phyloP scores from a whole-genome alignment of 176 grass and related monocot species.

The Ensete glaucum region DNA sequence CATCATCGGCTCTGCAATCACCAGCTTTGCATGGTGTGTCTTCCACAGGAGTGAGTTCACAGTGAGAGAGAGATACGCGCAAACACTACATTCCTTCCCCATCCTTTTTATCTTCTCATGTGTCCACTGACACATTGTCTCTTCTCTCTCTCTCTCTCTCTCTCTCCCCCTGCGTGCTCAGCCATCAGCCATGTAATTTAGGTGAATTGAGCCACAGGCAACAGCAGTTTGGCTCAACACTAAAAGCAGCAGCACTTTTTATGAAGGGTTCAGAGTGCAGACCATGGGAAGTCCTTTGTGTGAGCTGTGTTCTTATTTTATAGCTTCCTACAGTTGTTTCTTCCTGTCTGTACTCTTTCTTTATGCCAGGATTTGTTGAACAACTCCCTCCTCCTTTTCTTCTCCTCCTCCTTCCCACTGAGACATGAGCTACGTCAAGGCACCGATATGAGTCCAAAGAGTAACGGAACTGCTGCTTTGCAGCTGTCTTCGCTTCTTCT shows the following conservation, averaged over 20 bases:
- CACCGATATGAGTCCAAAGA: background rate
- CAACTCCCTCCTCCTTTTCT: background rate
- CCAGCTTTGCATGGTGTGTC: background rate
- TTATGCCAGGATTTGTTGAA: background rate
- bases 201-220: background rate
- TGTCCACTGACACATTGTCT: background rate
- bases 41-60: background rate
- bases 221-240: background rate
- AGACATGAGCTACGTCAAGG: constrained; percentile 3
- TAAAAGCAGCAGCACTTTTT: too few relatives aligned
- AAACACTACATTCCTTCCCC: background rate
- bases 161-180: background rate
- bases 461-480: constrained; percentile 6
- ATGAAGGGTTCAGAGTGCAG: background rate
- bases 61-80: background rate
- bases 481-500: background rate
- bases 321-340: background rate
- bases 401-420: constrained; percentile 11
- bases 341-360: background rate
- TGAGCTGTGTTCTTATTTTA: background rate
- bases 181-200: background rate
- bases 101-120: background rate
- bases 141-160: too few relatives aligned
- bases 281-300: background rate
- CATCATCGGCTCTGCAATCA: background rate